Percentiles rank a stretch among this genome's conserved stretches.
Conservation (phyloP, 768 basidiomycete genomes). For the Pleurotus eryngii region DNA sequence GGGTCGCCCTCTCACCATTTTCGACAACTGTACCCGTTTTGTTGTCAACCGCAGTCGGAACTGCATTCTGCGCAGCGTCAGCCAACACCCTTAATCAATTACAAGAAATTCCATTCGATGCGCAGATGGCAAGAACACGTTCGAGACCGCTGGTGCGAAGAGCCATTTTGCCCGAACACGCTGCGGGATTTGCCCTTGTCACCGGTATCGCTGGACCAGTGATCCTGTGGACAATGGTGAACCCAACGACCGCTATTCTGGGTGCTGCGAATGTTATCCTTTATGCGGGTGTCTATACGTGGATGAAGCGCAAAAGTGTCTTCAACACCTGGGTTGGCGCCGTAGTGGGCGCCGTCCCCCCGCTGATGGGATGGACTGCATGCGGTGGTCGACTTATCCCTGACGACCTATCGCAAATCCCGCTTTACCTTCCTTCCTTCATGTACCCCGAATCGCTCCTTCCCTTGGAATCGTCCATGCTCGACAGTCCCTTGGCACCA, state of each 20-base stretch:
- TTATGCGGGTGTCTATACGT: conserved; percentile 91
- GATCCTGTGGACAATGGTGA: conserved; percentile 79
- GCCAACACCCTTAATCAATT: conserved; percentile 96
- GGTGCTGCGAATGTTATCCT: conserved; percentile 83
- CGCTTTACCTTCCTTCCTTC: conserved; percentile 61
- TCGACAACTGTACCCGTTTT: conserved; percentile 82
- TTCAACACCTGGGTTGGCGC: conserved; percentile 94
- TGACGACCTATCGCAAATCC: conserved; percentile 52
- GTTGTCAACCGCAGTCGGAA: conserved; percentile 84
- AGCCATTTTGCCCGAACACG: conserved; percentile 84
- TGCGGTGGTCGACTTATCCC: conserved; percentile 80
- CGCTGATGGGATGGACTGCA: conserved; percentile 98
- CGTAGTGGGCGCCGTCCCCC: conserved; percentile 89
- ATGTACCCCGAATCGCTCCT: conserved; percentile 33
- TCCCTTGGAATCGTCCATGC: conserved; percentile 41
- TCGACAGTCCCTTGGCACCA: conserved; percentile 81
- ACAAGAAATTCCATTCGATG: conserved; percentile 93
- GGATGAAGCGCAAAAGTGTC: conserved; percentile 79
- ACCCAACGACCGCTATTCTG: conserved; percentile 79
- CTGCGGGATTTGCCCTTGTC: conserved; percentile 68
- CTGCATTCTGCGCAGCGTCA: conserved; percentile 85
- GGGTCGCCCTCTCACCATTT: conserved; percentile 89
- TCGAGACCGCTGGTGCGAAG: conserved; percentile 82
- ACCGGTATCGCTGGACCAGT: conserved; percentile 80
- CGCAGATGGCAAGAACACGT: conserved; percentile 92